phyloP scores from a whole-genome alignment of 2,329 filamentous ascomycete species.

The Dactylellina cionopaga region DNA sequence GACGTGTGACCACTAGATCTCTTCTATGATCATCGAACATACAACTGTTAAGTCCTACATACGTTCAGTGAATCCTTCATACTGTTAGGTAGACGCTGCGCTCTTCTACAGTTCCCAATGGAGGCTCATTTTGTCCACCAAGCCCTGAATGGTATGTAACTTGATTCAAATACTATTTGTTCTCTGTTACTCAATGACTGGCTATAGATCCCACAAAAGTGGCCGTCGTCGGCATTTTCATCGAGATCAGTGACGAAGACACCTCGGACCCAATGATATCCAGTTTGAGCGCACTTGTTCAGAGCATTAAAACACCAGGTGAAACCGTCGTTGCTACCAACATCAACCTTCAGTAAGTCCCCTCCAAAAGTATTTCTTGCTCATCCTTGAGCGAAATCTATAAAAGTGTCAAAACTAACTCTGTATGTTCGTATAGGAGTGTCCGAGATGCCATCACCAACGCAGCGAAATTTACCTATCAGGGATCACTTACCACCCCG shows the following conservation, averaged over 20 bases:
- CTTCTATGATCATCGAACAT: no score
- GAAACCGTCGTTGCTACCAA: constrained; percentile 15
- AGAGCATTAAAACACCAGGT: no score
- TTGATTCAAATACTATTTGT: constrained; percentile 4
- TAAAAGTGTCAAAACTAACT: not conserved
- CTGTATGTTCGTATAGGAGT: constrained; percentile 10
- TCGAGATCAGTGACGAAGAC: constrained; percentile 57
- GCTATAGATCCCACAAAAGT: constrained; percentile 38
- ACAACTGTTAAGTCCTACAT: no score
- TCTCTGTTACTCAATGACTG: not conserved
- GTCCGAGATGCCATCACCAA: constrained; percentile 3
- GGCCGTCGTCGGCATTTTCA: constrained; percentile 61
- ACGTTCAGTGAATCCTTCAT: no score
- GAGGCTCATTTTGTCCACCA: constrained; percentile 63
- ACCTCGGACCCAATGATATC: no score
- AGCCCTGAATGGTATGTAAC: constrained; percentile 55
- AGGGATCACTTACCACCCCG: constrained; percentile 65
- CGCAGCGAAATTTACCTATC: constrained; percentile 59
- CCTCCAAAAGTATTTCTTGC: no score
- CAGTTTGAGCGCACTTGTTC: no score
- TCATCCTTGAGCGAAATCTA: not conserved
- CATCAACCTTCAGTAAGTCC: not conserved
- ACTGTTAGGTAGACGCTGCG: no score
- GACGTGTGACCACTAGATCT: no score
- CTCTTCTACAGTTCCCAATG: no score